A percentile compares a stretch with the other conserved stretches of the same genome.
Evolutionary conservation across 345 rosid genomes (phyloP).

Genomic region (Bretschneidera sinensis): DNA sequence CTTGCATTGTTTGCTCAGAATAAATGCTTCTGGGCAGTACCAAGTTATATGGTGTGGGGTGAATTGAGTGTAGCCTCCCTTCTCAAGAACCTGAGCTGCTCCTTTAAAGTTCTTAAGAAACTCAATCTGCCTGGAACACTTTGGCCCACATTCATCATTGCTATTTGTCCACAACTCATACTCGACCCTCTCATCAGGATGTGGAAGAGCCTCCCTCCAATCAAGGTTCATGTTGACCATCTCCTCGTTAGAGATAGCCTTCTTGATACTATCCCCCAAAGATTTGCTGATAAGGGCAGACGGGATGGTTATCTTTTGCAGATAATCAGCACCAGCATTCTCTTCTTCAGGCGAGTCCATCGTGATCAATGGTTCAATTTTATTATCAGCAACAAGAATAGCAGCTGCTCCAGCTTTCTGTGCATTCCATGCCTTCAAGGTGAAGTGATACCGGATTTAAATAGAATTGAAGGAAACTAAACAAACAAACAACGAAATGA

Average conservation of each 20-base stretch:
- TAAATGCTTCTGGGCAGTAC: constrained; percentile 50
- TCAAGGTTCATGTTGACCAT: constrained; percentile 60
- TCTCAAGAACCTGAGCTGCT: constrained; percentile 67
- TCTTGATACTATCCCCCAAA: constrained; percentile 57
- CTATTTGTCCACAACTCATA: constrained; percentile 75
- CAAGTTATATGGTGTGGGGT: constrained; percentile 65
- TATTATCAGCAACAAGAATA: constrained; percentile 51
- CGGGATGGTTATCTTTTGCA: constrained; percentile 58
- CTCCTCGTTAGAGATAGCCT: constrained; percentile 32
- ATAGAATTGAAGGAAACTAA: too few species aligned
- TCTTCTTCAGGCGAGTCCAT: constrained; percentile 62
- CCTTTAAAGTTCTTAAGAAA: constrained; percentile 63
- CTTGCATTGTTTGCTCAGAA: constrained; percentile 47
- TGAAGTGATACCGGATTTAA: too few species aligned
- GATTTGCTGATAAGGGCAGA: constrained; percentile 51
- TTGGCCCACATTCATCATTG: constrained; percentile 62
- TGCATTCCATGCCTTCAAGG: constrained; percentile 65
- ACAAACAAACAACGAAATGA: too few species aligned
- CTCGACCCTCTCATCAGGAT: constrained; percentile 77
- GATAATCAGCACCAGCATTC: constrained; percentile 28
- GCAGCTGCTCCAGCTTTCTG: constrained; percentile 65
- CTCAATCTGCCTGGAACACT: constrained; percentile 55
- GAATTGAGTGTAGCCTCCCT: constrained; percentile 55
- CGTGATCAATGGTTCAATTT: constrained; percentile 45
- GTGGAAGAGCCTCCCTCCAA: constrained; percentile 74